Base-by-base conservation (phyloP, 2,329 filamentous ascomycete species). In the Neurospora sp. region DNA sequence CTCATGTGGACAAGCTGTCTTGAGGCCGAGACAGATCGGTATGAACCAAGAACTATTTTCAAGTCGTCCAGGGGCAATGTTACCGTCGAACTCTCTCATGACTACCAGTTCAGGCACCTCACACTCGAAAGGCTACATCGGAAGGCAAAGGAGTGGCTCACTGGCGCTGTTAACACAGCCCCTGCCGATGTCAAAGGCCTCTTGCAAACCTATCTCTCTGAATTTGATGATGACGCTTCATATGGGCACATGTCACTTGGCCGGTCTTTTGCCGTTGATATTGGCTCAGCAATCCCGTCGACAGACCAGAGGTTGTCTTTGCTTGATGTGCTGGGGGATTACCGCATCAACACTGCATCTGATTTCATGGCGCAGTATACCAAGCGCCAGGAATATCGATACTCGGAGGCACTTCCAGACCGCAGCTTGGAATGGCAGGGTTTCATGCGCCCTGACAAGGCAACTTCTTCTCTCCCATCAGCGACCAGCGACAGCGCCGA, bases 281-380 rank as follows among this genome's bases (percentile, higher is more conserved):
- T 98, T 83, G 96, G 96, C 3, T 92, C 92, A 8, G 84, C 91
- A 17, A 92, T 99, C 69, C 95, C 96, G 5, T 85, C 87, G 5
- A 94, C 91, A 10, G 95, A 99, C 78, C 93, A 96, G 77, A 88
- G 93, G 72, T 85, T 99, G 57, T 89, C 87, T 75, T 94, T 92
- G 6, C 89, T 99, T 67, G 92, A 96, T 74, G 86, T 86, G 41
- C 86, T 92, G 72, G 89, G 91, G 19, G 88, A 90, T 66, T 88
- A 88, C 69, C 88, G 88, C 72, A 90, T 97, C 78, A 97, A 98
- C 78, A 93, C 94, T 11, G 93, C 92, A 0, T 98, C 96, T 2
- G 95, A 98, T 78, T 97, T 99, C 76, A 89, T 99, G 77, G 93
- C 96, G 1, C 95, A 99, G 77, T 99, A 99, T 78, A 98, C 95